Evolutionary conservation across 352 stramenopile genomes (phyloP).

Genomic region (Blastocystis sp.): DNA sequence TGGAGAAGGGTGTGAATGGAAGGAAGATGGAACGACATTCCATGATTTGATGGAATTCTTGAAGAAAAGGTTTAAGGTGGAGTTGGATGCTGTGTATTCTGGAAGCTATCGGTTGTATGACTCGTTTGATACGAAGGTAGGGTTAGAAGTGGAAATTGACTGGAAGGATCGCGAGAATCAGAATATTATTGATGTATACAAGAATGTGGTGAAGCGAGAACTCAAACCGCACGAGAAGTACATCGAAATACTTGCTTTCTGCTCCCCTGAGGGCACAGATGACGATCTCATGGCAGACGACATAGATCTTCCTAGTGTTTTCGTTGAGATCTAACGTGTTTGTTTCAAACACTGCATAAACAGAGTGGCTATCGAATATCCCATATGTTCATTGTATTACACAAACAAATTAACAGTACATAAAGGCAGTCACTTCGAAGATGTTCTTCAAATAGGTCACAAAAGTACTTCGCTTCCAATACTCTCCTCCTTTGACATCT

Average conservation of each 20-base stretch:
- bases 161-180: neutral
- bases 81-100: slow-evolving; percentile 94
- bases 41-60: slow-evolving; percentile 76
- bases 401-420: neutral
- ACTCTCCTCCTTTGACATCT: neutral
- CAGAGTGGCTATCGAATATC: neutral
- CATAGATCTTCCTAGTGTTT: neutral
- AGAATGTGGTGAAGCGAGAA: neutral
- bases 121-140: slow-evolving; percentile 69
- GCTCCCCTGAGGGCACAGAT: neutral
- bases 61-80: slow-evolving; percentile 87
- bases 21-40: neutral
- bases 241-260: slow-evolving; percentile 27
- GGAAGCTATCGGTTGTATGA: slow-evolving; percentile 69
- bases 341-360: neutral
- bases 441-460: neutral
- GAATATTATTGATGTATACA: slow-evolving; percentile 9
- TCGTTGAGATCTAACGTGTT: slow-evolving; percentile 10
- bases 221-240: neutral
- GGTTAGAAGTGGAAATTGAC: neutral
- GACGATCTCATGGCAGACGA: slow-evolving; percentile 16
- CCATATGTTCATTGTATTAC: neutral
- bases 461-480: neutral
- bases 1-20: neutral
- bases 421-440: neutral